Percentiles rank a stretch among this genome's conserved stretches.
These are phyloP conservation scores for Phytophthora pisi DNA, from an alignment of 352 stramenopile genomes.

Conservation along the genomic window DNA sequence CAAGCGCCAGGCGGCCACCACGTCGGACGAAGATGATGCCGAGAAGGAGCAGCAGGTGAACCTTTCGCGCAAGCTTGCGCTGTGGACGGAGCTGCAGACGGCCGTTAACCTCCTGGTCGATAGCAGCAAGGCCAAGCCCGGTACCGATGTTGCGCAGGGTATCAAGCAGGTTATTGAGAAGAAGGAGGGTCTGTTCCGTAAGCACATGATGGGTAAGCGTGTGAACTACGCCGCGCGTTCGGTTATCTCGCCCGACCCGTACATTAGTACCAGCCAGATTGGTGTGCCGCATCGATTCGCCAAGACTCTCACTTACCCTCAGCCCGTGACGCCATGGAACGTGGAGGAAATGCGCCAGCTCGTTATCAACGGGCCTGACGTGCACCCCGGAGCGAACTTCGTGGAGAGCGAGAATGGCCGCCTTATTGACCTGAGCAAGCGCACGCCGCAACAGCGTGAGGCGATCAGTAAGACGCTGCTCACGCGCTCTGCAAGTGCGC, in stretches of 20 bases:
- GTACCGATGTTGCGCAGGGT: conserved; percentile 78
- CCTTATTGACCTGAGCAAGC: conserved; percentile 95
- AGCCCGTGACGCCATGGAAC: conserved; percentile 98
- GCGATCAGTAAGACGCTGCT: conserved; percentile 97
- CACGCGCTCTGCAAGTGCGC: conserved; percentile 81
- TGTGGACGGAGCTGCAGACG: conserved; percentile 98
- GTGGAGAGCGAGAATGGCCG: conserved; percentile 95
- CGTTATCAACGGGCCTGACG: conserved; percentile 95
- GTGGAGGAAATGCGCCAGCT: conserved; percentile 96
- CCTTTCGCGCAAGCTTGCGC: conserved; percentile 91
- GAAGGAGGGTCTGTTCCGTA: conserved; percentile 99
- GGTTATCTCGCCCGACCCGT: conserved; percentile 99
- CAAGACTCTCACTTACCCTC: conserved; percentile 97
- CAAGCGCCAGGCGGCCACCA: conserved; percentile 48
- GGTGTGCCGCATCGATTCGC: conserved; percentile 98
- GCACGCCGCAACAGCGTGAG: conserved; percentile 92
- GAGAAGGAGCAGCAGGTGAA: conserved; percentile 71
- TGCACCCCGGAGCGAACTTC: conserved; percentile 98
- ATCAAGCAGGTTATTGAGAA: conserved; percentile 99
- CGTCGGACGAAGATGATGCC: conserved; percentile 63
- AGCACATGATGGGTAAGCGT: conserved; percentile 98
- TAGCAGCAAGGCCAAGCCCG: conserved; percentile 75
- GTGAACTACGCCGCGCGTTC: conserved; percentile 99
- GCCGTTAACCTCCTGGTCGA: conserved; percentile 86
- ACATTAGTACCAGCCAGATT: conserved; percentile 99